A percentile compares a stretch with the other conserved stretches of the same genome.
Conservation (phyloP, 169 alveolate species). For the Plasmodium relictum region DNA sequence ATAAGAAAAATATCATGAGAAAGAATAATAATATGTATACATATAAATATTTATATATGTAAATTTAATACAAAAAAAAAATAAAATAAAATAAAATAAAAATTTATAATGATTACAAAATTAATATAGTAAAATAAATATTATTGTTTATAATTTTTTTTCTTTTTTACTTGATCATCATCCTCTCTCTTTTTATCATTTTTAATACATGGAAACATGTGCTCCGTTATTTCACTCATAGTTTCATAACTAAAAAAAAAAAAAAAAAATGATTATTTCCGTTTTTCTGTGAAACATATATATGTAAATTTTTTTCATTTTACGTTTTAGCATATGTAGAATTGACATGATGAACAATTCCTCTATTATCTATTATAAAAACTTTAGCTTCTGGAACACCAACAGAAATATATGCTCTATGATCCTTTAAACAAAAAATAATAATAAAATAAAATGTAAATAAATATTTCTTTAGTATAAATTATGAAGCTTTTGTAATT, state of each 20-base stretch:
- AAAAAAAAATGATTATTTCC: neutral
- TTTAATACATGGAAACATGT: slow-evolving; percentile 82
- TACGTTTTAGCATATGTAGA: slow-evolving; percentile 90
- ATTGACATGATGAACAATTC: slow-evolving; percentile 91
- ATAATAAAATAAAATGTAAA: neutral
- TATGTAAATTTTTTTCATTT: neutral
- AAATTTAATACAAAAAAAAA: neutral
- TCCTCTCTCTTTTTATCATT: slow-evolving; percentile 66
- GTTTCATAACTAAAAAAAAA: slow-evolving; percentile 79
- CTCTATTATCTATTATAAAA: slow-evolving; percentile 92
- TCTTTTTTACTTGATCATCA: slow-evolving; percentile 72
- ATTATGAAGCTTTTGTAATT: no score
- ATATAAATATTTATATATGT: neutral
- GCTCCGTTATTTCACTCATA: slow-evolving; percentile 83
- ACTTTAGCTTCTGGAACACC: slow-evolving; percentile 94
- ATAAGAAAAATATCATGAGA: no score
- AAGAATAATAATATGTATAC: neutral
- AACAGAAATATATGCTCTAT: slow-evolving; percentile 93
- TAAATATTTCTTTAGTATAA: no score
- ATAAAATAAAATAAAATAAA: no score
- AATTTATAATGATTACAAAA: no score
- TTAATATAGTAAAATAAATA: neutral
- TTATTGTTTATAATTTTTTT: slow-evolving; percentile 12
- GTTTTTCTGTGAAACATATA: neutral
- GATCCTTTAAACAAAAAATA: slow-evolving; percentile 82